Evolutionary conservation across 805 yeast genomes (phyloP).

Genomic region (Ogataea neopini): DNA sequence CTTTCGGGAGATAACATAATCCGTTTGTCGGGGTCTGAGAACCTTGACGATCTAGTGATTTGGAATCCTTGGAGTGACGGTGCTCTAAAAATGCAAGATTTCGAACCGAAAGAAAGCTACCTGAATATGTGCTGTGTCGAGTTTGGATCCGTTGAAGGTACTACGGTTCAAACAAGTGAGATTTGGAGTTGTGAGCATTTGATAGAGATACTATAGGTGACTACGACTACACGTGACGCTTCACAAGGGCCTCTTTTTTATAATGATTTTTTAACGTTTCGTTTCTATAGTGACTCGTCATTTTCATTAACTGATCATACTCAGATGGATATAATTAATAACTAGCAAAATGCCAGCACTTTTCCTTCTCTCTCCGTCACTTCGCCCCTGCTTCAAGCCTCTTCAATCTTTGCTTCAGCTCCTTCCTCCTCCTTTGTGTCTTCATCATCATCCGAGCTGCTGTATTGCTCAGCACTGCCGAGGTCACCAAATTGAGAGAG

Average conservation of each 20-base stretch:
- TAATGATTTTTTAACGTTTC: too few relatives aligned
- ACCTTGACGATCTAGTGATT: constrained; percentile 20
- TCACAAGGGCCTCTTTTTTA: too few relatives aligned
- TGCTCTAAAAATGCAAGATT: constrained; percentile 17
- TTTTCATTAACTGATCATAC: constrained; percentile 1
- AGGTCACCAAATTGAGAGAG: constrained; percentile 5
- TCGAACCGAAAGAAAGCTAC: constrained; percentile 22
- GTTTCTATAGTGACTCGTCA: not conserved
- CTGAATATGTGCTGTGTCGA: constrained; percentile 24
- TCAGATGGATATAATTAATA: not conserved
- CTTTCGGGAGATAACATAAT: constrained; percentile 19
- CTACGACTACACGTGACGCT: too few relatives aligned
- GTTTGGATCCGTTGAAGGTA: constrained; percentile 22
- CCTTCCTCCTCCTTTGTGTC: constrained; percentile 26
- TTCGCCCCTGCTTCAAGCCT: not conserved
- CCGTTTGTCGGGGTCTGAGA: constrained; percentile 13
- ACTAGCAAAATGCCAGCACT: not conserved
- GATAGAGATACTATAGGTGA: constrained; percentile 12
- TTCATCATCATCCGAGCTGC: constrained; percentile 33
- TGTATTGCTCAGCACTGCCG: constrained; percentile 18
- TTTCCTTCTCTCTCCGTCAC: not conserved
- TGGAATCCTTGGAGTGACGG: constrained; percentile 27
- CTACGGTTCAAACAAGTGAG: constrained; percentile 7
- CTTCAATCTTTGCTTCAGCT: constrained; percentile 3
- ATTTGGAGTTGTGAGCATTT: constrained; percentile 20